Evolutionary conservation across 352 stramenopile genomes (phyloP), one percentile per base, ranked within the genome.

Genomic region (Lagenidium sp.): DNA sequence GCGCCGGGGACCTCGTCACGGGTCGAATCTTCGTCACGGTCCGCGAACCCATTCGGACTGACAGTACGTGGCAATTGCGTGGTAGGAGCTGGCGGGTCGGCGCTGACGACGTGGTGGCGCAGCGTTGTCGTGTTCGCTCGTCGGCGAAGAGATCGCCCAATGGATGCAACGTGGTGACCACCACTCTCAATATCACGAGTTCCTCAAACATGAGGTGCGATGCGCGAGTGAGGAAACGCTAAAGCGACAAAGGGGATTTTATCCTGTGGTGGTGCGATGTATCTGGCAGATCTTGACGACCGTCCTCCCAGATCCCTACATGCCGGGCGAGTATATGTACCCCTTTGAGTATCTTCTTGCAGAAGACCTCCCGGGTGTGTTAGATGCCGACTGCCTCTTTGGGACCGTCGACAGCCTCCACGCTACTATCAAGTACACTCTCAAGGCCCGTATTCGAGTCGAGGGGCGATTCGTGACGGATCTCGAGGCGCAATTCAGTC

Each of bases 371-470:
- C 72, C 76, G 1, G 76, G 76, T 12, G 66, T 79, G 0, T 45
- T 85, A 21, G 67, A 85, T 37, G 72, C 68, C 13, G 63, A 82
- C 30, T 55, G 63, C 4, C 50, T 85, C 32, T 60, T 77, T 36
- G 66, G 63, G 29, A 66, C 72, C 10, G 51, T 71, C 34, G 55
- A 68, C 41, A 61, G 59, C 24, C 56, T 85, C 11, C 68, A 86
- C 26, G 70, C 71, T 3, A 84, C 66, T 12, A 89, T 89, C 53
- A 81, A 84, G 44, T 89, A 89, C 54, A 81, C 66, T 4, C 48
- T 89, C 20, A 83, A 74, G 30, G 72, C 72, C 21, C 65, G 63
- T 5, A 68, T 88, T 41, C 77, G 80, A 49, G 66, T 88, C 31
- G 58, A 84, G 28, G 70, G 70, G 26, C 60, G 69, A 36, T 85